Evolutionary conservation across 83 land plant genomes (phyloP).

Genomic region (Thuja plicata): DNA sequence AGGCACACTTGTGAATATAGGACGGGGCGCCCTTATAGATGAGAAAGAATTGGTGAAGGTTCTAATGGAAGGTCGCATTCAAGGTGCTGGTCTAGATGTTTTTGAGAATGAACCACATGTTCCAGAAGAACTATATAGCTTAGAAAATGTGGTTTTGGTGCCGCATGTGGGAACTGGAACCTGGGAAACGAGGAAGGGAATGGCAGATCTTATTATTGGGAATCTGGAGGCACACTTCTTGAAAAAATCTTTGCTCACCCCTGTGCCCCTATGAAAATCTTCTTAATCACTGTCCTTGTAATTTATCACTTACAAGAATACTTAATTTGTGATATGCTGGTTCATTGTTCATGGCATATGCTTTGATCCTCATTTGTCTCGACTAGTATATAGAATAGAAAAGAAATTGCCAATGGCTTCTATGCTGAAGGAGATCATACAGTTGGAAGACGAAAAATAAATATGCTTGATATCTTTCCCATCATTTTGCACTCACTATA

Average conservation of each 20-base stretch:
- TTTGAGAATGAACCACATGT: slow-evolving; percentile 81
- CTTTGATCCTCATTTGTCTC: background rate
- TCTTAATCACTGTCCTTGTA: background rate
- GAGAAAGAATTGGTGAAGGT: slow-evolving; percentile 66
- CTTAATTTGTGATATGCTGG: background rate
- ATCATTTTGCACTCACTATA: no score
- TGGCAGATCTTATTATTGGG: slow-evolving; percentile 38
- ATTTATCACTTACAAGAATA: background rate
- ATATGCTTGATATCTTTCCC: no score
- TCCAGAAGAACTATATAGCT: slow-evolving; percentile 49
- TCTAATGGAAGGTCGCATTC: slow-evolving; percentile 48
- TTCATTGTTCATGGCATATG: background rate
- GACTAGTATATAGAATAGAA: background rate
- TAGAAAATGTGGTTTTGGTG: slow-evolving; percentile 74
- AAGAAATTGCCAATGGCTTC: background rate
- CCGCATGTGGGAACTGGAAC: slow-evolving; percentile 63
- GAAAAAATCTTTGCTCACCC: slow-evolving; percentile 34
- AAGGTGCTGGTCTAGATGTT: slow-evolving; percentile 85
- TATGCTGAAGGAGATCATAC: background rate
- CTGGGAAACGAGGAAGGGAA: slow-evolving; percentile 42
- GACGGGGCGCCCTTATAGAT: slow-evolving; percentile 70
- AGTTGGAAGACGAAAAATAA: no score
- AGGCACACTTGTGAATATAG: slow-evolving; percentile 64
- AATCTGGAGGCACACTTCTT: slow-evolving; percentile 70
- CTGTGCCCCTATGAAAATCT: background rate